Evolutionary conservation across 768 basidiomycete genomes (phyloP).

Genomic region (Lepiota subincarnata): DNA sequence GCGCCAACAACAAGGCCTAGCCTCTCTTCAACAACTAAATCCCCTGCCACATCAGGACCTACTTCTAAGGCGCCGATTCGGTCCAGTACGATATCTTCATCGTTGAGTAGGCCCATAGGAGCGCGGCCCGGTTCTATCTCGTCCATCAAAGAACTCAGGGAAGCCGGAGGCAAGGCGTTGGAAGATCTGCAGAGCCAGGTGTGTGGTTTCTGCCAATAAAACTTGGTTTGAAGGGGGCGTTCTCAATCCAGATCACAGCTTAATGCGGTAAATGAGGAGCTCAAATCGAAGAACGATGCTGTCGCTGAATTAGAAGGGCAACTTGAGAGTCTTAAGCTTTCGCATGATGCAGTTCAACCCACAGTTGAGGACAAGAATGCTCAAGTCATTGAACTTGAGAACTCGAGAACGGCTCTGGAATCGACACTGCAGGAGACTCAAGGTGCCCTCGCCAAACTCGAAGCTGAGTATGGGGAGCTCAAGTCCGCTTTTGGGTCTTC

Average conservation of each 20-base stretch:
- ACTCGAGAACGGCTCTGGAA: conserved; percentile 46
- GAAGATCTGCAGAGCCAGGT: conserved; percentile 63
- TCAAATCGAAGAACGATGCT: conserved; percentile 48
- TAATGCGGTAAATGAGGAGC: conserved; percentile 48
- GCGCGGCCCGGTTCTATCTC: conserved; percentile 47
- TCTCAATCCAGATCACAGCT: conserved; percentile 38
- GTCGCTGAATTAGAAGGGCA: conserved; percentile 52
- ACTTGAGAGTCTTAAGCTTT: conserved; percentile 43
- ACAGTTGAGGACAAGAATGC: conserved; percentile 46
- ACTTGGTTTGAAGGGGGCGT: background rate
- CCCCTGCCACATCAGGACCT: conserved; percentile 39
- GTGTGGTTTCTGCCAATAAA: conserved; percentile 10
- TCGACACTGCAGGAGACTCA: conserved; percentile 41
- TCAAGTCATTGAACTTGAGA: conserved; percentile 42
- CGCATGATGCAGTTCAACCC: conserved; percentile 41
- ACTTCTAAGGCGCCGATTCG: background rate
- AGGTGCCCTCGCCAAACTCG: conserved; percentile 34
- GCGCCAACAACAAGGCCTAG: conserved; percentile 28
- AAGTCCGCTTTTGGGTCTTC: conserved; percentile 36
- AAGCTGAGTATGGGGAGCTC: conserved; percentile 26
- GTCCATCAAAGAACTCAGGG: conserved; percentile 69
- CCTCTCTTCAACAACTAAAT: conserved; percentile 31
- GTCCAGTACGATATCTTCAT: conserved; percentile 2
- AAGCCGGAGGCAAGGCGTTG: conserved; percentile 46
- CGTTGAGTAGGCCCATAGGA: background rate